Percentiles rank a stretch among this genome's conserved stretches.
phyloP scores from a whole-genome alignment of 768 basidiomycete species.

The Auriscalpium orientale region DNA sequence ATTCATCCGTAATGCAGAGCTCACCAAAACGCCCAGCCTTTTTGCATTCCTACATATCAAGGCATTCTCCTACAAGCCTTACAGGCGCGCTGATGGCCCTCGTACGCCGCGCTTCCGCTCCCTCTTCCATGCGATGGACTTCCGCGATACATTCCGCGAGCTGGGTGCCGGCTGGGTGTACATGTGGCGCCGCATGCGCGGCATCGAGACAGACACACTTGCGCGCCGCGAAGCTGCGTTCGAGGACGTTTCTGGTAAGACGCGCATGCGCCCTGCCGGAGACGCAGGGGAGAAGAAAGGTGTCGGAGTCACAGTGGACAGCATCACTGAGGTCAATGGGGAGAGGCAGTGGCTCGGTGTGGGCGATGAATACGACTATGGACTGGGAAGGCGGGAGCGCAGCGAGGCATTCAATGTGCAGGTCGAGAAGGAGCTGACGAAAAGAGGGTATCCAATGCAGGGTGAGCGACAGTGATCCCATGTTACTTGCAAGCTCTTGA shows the following conservation, averaged over 20 bases:
- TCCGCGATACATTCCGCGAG: conserved; percentile 61
- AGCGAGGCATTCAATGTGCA: conserved; percentile 47
- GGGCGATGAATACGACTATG: conserved; percentile 40
- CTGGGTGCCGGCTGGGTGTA: conserved; percentile 53
- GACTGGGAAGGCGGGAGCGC: conserved; percentile 35
- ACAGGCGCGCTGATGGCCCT: conserved; percentile 29
- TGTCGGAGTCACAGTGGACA: background rate
- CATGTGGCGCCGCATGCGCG: conserved; percentile 43
- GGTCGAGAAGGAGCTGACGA: conserved; percentile 45
- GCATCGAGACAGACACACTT: conserved; percentile 45
- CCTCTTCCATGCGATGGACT: conserved; percentile 58
- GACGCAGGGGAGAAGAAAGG: conserved; percentile 3
- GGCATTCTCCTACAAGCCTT: conserved; percentile 66
- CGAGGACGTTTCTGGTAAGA: conserved; percentile 27
- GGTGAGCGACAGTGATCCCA: background rate
- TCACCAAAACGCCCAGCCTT: conserved; percentile 31
- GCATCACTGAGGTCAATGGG: conserved; percentile 20
- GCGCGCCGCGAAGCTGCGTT: conserved; percentile 33
- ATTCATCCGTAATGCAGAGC: background rate
- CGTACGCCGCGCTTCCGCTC: conserved; percentile 50
- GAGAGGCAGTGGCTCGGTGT: conserved; percentile 47
- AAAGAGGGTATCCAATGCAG: conserved; percentile 17
- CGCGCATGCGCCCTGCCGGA: conserved; percentile 15
- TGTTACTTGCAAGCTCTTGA: no score
- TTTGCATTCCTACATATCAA: conserved; percentile 66